A percentile compares a stretch with the other conserved stretches of the same genome.
Conservation (phyloP, 148 eudicot genomes). For the Rhododendron vialii region DNA sequence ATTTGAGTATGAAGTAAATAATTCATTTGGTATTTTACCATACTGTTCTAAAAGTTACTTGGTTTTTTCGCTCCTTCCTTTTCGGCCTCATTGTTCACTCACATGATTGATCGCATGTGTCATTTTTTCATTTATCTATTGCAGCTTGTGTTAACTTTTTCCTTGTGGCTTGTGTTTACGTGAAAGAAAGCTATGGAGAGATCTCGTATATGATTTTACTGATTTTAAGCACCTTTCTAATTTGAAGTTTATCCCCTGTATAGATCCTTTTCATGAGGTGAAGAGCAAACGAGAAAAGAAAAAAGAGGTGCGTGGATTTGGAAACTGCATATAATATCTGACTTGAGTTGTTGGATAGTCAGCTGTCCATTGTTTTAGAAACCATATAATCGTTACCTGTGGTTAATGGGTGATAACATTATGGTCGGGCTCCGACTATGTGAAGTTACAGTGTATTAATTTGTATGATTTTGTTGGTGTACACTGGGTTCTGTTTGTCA, state of each 20-base stretch:
- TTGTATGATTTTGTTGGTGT: background rate
- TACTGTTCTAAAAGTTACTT: background rate
- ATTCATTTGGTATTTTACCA: background rate
- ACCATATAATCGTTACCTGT: background rate
- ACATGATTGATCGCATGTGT: background rate
- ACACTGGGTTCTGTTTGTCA: background rate
- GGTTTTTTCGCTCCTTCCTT: background rate
- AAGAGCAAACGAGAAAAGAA: conserved; percentile 99
- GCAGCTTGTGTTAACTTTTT: background rate
- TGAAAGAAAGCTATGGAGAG: background rate
- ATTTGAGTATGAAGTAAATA: background rate
- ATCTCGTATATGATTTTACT: conserved; percentile 1
- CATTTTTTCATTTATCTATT: background rate
- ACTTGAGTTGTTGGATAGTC: background rate
- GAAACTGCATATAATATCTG: conserved; percentile 8
- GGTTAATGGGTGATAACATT: background rate
- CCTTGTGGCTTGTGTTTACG: background rate
- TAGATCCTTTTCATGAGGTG: conserved; percentile 96
- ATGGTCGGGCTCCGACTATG: background rate
- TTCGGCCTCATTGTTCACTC: background rate
- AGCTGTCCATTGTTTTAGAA: background rate
- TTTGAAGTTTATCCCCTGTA: conserved; percentile 29
- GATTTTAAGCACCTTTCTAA: conserved; percentile 26
- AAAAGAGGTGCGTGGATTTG: conserved; percentile 75
- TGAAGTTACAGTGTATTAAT: background rate